A percentile compares a stretch with the other conserved stretches of the same genome.
phyloP scores from a whole-genome alignment of 1,284 basidiomycete species.

The Neolentinus lepideus region DNA sequence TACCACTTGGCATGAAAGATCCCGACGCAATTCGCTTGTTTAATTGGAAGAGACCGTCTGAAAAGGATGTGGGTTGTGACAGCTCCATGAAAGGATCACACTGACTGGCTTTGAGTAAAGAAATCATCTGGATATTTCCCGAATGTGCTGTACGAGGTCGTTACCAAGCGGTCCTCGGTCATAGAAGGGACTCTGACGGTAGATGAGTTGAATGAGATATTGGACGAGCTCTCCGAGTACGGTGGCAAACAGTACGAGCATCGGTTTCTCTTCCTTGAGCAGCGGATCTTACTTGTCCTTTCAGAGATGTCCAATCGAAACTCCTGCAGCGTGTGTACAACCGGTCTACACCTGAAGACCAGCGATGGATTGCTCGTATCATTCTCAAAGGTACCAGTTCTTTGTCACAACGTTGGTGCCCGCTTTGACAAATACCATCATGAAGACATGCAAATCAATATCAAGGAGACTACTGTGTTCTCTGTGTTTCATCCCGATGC shows the following conservation, averaged over 20 bases:
- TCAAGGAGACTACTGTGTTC: slow-evolving; percentile 86
- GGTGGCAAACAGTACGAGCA: slow-evolving; percentile 57
- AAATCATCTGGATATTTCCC: slow-evolving; percentile 80
- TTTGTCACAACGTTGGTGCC: neutral
- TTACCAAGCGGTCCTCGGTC: slow-evolving; percentile 79
- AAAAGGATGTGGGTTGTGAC: slow-evolving; percentile 43
- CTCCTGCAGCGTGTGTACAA: slow-evolving; percentile 75
- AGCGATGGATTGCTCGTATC: slow-evolving; percentile 89
- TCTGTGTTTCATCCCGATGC: slow-evolving; percentile 88
- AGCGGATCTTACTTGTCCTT: slow-evolving; percentile 4
- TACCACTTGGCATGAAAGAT: slow-evolving; percentile 73
- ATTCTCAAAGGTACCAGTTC: slow-evolving; percentile 74
- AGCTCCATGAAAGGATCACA: neutral
- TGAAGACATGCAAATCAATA: slow-evolving; percentile 70
- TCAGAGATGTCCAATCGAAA: slow-evolving; percentile 68
- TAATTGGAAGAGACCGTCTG: slow-evolving; percentile 87
- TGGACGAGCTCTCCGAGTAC: slow-evolving; percentile 69
- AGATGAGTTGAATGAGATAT: slow-evolving; percentile 70
- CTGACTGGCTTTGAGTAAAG: slow-evolving; percentile 23
- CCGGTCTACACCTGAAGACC: slow-evolving; percentile 73
- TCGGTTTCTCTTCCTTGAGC: neutral
- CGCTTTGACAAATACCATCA: neutral
- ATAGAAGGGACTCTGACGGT: slow-evolving; percentile 70
- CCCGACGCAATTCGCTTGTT: slow-evolving; percentile 74
- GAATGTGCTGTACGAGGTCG: slow-evolving; percentile 76